Base-by-base conservation (phyloP, 352 stramenopile species). In the Phytophthora brassicae region DNA sequence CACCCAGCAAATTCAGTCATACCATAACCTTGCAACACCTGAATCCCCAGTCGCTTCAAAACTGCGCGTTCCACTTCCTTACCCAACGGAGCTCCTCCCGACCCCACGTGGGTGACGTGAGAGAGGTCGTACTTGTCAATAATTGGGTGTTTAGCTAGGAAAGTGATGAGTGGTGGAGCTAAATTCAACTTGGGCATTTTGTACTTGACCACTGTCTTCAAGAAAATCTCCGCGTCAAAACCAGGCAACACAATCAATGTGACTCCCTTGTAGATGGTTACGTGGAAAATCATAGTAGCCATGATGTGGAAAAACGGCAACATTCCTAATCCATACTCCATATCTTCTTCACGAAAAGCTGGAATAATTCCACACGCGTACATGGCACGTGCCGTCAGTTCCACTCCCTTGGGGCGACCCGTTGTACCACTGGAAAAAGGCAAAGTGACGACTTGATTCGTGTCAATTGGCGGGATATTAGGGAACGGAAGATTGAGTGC, bases 291-390 rank as follows among this genome's bases (percentile, higher is more conserved):
- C 43, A 88, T 82, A 2, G 86, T 77, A 17, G 88, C 92, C 72
- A 98, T 98, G 46, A 99, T 98, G 67, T 99, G 96, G 79, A 97
- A 98, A 60, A 98, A 97, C 31, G 96, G 94, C 16, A 99, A 76
- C 54, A 93, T 64, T 0, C 64, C 74, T 13, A 96, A 36, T n/a
- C 29, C 52, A 43, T 64, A 68, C 2, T 74, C 36, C n/a, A 67
- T 6, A 7, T 72, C 51, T 2, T 76, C 67, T 50, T 86, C 81
- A 43, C 84, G 81, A 24, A 64, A 68, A 1, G 61, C 62, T 12
- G 60, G 64, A 28, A 96, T 84, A 16, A 93, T 49, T 9, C 96
- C 64, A 60, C 95, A 96, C 11, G 69, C 61, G 19, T 89, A 75
- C 41, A 98, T 74, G 54, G 95, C 96, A 19, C 60, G 44, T 66